Evolutionary conservation across 495 filamentous ascomycete species (phyloP).

Genomic region (Xylaria grammica): DNA sequence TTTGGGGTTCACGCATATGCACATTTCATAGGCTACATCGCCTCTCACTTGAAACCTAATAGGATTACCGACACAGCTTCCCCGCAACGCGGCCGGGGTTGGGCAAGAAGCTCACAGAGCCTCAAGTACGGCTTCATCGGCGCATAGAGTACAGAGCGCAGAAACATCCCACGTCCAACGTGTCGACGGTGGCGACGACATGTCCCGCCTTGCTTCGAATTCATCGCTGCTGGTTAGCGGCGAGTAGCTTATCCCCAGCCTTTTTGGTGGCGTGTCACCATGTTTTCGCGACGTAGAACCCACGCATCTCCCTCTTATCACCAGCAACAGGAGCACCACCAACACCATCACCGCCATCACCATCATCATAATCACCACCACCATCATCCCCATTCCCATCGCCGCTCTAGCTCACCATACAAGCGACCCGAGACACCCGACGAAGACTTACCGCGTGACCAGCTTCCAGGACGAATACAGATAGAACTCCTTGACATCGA

Average conservation of each 20-base stretch:
- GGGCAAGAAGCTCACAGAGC: background rate
- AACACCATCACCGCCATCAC: background rate
- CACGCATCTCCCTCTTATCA: background rate
- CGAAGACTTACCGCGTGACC: background rate
- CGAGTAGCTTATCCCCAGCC: background rate
- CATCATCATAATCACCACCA: background rate
- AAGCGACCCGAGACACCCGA: background rate
- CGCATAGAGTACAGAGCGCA: background rate
- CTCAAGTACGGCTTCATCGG: background rate
- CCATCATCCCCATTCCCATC: background rate
- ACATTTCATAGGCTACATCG: background rate
- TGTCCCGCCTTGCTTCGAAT: too few relatives aligned
- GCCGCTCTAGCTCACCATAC: background rate
- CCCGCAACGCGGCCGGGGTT: background rate
- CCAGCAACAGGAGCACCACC: too few relatives aligned
- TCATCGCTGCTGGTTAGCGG: background rate
- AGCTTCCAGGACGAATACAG: conserved; percentile 12
- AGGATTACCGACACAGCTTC: background rate
- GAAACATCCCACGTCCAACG: background rate
- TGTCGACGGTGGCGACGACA: background rate
- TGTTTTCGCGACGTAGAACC: background rate
- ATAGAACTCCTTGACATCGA: conserved; percentile 31
- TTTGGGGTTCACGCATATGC: background rate
- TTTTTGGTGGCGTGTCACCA: background rate
- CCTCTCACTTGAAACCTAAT: background rate